A percentile compares a stretch with the other conserved stretches of the same genome.
phyloP scores from a whole-genome alignment of 176 grass and related monocot species.

The Typha latifolia region DNA sequence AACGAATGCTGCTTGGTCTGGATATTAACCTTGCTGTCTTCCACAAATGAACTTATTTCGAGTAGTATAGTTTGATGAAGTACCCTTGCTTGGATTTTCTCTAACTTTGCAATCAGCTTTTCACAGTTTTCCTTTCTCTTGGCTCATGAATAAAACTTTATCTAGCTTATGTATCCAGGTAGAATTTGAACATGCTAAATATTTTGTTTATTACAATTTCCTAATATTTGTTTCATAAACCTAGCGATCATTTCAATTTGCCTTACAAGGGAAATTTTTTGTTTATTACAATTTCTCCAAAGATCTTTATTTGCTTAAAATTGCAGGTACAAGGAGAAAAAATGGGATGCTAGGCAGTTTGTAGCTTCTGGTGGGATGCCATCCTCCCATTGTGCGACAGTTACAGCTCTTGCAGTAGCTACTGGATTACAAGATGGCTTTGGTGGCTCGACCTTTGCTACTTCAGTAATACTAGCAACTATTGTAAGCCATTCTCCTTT shows the following conservation, averaged over 20 bases:
- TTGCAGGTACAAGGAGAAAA: conserved; percentile 77
- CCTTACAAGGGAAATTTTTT: neutral
- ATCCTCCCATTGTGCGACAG: conserved; percentile 92
- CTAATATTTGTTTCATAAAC: no score
- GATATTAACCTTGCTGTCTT: conserved; percentile 1
- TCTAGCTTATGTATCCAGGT: no score
- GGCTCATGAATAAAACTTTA: no score
- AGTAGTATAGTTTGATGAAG: neutral
- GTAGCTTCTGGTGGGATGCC: conserved; percentile 96
- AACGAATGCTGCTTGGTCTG: neutral
- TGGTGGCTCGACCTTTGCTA: conserved; percentile 60
- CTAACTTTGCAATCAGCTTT: no score
- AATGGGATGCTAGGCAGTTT: conserved; percentile 79
- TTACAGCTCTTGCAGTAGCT: conserved; percentile 73
- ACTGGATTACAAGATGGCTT: conserved; percentile 82
- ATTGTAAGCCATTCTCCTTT: conserved; percentile 38
- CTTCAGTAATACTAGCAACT: conserved; percentile 58
- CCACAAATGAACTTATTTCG: neutral
- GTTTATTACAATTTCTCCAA: no score
- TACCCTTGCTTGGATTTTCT: no score
- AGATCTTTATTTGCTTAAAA: neutral
- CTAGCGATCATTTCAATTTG: neutral
- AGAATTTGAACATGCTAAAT: no score
- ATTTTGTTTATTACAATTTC: no score
- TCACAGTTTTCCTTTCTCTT: no score